Percentiles rank a stretch among this genome's conserved stretches.
These are phyloP conservation scores for Podaxis sp. DNA, from an alignment of 768 basidiomycete genomes.

Conservation along the genomic window DNA sequence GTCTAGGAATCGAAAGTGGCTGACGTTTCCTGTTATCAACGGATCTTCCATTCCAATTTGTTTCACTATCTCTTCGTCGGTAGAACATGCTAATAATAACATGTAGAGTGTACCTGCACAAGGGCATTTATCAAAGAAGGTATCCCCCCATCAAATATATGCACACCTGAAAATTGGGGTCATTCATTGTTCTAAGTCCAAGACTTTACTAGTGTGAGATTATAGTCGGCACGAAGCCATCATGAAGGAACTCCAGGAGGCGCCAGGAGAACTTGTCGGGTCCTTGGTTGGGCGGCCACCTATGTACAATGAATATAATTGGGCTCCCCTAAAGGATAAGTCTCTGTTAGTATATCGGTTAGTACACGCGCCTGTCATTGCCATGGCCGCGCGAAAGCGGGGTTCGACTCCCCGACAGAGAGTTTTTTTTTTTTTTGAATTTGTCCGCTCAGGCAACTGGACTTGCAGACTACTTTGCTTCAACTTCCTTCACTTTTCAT, in stretches of 20 bases:
- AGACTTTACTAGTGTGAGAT: neutral
- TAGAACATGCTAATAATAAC: slow-evolving; percentile 10
- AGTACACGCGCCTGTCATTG: slow-evolving; percentile 21
- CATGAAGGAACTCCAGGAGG: too few relatives aligned
- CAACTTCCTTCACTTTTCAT: neutral
- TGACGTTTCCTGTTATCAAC: neutral
- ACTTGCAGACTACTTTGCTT: too few relatives aligned
- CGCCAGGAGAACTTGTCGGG: too few relatives aligned
- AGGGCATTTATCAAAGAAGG: neutral
- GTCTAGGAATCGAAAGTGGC: slow-evolving; percentile 1
- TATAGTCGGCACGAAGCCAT: neutral
- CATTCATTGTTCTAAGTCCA: neutral
- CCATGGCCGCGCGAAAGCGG: slow-evolving; percentile 19
- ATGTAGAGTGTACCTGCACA: neutral
- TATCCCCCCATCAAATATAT: neutral
- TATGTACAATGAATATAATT: neutral
- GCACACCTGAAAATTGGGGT: neutral
- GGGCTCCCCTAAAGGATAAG: neutral
- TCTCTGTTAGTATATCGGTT: slow-evolving; percentile 19
- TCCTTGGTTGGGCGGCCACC: neutral
- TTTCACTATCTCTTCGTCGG: slow-evolving; percentile 7
- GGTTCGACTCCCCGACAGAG: slow-evolving; percentile 22
- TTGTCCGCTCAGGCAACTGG: neutral
- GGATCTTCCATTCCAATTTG: slow-evolving; percentile 1
- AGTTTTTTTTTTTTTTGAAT: slow-evolving; percentile 4